A percentile compares a stretch with the other conserved stretches of the same genome.
Conservation (phyloP, 176 grass and related monocot genomes). For the Aegilops speltoides region DNA sequence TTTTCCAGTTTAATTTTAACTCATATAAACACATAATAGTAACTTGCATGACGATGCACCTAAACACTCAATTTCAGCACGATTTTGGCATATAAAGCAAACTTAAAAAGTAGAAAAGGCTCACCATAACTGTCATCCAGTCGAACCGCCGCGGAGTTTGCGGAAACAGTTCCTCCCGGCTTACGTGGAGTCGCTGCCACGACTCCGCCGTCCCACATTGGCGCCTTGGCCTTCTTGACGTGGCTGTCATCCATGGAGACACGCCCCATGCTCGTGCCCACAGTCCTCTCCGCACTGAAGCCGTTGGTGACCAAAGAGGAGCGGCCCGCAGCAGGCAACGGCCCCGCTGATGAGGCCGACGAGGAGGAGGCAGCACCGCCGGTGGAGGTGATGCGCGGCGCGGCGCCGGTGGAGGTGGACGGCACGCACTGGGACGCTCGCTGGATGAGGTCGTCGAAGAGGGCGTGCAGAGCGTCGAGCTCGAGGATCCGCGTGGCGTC, state of each 20-base stretch:
- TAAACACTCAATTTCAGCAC: conserved; percentile 19
- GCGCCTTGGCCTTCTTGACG: conserved; percentile 69
- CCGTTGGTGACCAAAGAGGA: conserved; percentile 33
- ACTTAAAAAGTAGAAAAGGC: conserved; percentile 9
- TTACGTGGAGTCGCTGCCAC: conserved; percentile 31
- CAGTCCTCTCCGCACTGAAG: conserved; percentile 25
- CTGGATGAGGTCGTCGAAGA: conserved; percentile 84
- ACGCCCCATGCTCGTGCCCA: conserved; percentile 28
- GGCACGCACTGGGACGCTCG: conserved; percentile 75
- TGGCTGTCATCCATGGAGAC: conserved; percentile 94
- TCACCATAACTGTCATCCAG: conserved; percentile 40
- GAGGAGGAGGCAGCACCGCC: neutral
- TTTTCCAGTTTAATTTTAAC: neutral
- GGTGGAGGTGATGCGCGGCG: conserved; percentile 33
- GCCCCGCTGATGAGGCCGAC: conserved; percentile 7
- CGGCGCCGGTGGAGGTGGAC: conserved; percentile 49
- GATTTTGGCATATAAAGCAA: conserved; percentile 11
- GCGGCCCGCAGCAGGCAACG: neutral
- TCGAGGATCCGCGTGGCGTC: conserved; percentile 80
- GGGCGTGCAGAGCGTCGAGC: conserved; percentile 62
- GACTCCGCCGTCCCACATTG: conserved; percentile 55
- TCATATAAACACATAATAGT: neutral
- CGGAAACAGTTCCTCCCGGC: conserved; percentile 8
- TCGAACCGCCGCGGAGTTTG: neutral
- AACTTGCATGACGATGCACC: neutral